phyloP scores from a whole-genome alignment of 2,329 filamentous ascomycete genomes.

The Pseudocercospora vitis region DNA sequence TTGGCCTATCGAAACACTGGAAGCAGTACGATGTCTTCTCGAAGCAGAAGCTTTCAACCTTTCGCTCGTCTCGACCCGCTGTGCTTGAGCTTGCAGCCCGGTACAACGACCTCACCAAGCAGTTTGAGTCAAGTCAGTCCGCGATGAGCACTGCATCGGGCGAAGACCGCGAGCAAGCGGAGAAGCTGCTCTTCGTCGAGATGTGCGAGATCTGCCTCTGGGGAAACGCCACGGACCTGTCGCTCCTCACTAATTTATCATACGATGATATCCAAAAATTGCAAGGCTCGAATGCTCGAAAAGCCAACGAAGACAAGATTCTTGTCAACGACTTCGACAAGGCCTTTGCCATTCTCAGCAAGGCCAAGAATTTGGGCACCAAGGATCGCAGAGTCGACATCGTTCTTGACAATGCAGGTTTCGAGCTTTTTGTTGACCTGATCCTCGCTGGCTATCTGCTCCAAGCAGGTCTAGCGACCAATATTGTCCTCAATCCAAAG shows the following conservation, averaged over 20 bases:
- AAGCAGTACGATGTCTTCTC: conserved; percentile 86
- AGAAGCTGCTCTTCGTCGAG: conserved; percentile 78
- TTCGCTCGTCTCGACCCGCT: conserved; percentile 85
- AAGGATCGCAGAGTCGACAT: conserved; percentile 81
- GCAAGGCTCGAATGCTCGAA: conserved; percentile 83
- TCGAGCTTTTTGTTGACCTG: conserved; percentile 94
- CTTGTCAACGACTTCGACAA: conserved; percentile 77
- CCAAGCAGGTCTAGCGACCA: conserved; percentile 78
- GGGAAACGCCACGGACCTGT: conserved; percentile 95
- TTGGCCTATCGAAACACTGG: conserved; percentile 77
- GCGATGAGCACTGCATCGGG: conserved; percentile 46
- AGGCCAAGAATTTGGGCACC: conserved; percentile 62
- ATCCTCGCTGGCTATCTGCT: conserved; percentile 89
- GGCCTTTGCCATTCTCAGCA: conserved; percentile 68
- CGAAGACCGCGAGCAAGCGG: conserved; percentile 62
- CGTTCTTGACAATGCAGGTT: conserved; percentile 94
- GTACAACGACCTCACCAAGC: conserved; percentile 70
- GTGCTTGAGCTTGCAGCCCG: conserved; percentile 78
- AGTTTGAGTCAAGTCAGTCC: conserved; percentile 59
- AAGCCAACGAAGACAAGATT: conserved; percentile 87
- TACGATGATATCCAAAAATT: conserved; percentile 97
- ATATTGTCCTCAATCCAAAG: conserved; percentile 87
- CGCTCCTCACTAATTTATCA: conserved; percentile 81
- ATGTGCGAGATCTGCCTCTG: conserved; percentile 97
- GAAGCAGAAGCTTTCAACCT: conserved; percentile 86